Conservation (phyloP, 805 yeast species). For the Crinitomyces ghanaensis region DNA sequence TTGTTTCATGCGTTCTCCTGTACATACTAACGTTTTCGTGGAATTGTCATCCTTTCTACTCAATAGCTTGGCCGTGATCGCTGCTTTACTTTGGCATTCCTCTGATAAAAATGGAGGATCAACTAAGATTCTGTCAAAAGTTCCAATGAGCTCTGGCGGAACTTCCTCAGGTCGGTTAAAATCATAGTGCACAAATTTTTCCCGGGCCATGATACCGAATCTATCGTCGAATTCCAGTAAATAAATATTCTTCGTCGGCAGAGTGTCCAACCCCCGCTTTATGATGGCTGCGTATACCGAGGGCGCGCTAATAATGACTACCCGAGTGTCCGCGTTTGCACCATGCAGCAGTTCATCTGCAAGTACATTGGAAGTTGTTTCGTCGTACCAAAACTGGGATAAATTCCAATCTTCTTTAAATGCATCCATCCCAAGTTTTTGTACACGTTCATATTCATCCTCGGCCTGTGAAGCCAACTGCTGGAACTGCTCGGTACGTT, state of each 20-base stretch:
- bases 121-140: slow-evolving; percentile 59
- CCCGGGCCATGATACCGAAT: slow-evolving; percentile 63
- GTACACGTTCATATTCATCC: slow-evolving; percentile 32
- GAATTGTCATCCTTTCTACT: slow-evolving; percentile 20
- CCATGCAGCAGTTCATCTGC: slow-evolving; percentile 68
- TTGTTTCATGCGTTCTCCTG: slow-evolving; percentile 79
- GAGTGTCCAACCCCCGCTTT: slow-evolving; percentile 35
- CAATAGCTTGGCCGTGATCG: slow-evolving; percentile 8
- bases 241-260: slow-evolving; percentile 54
- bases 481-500: slow-evolving; percentile 44
- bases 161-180: slow-evolving; percentile 57
- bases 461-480: slow-evolving; percentile 47
- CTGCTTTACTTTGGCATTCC: slow-evolving; percentile 64
- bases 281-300: slow-evolving; percentile 79
- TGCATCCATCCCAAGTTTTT: slow-evolving; percentile 45
- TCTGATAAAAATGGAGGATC: slow-evolving; percentile 85
- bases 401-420: slow-evolving; percentile 91
- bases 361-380: slow-evolving; percentile 54
- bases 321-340: slow-evolving; percentile 57
- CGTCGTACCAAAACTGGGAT: slow-evolving; percentile 81
- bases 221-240: slow-evolving; percentile 71
- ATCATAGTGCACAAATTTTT: slow-evolving; percentile 63
- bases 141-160: slow-evolving; percentile 44
- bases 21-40: slow-evolving; percentile 52
- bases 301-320: slow-evolving; percentile 80